Evolutionary conservation across 23 red algal species (phyloP).

Genomic region (Cyanidiococcus yangmingshanensis): DNA sequence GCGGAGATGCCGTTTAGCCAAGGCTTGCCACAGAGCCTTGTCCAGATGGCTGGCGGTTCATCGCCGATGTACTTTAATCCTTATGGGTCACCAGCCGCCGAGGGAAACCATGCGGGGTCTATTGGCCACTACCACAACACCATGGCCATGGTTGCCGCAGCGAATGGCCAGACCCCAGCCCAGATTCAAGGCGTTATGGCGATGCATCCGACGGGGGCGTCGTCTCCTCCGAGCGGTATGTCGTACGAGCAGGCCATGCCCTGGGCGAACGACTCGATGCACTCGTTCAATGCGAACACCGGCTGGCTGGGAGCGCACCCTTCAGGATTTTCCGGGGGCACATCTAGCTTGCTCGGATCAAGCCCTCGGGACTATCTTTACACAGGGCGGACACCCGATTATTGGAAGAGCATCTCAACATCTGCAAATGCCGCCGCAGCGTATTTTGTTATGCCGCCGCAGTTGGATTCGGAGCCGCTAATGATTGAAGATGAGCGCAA

Average conservation of each 20-base stretch:
- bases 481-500: background rate
- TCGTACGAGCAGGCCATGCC: slow-evolving; percentile 16
- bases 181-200: slow-evolving; percentile 9
- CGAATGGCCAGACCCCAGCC: slow-evolving; percentile 4
- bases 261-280: background rate
- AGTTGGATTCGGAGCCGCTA: background rate
- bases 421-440: background rate
- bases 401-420: background rate
- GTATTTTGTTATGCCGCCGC: slow-evolving; percentile 1
- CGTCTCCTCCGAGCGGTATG: slow-evolving; percentile 9
- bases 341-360: background rate
- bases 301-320: background rate
- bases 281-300: background rate
- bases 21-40: background rate
- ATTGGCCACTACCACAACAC: slow-evolving; percentile 16
- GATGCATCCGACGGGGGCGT: slow-evolving; percentile 17
- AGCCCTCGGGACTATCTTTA: background rate
- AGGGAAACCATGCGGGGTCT: background rate
- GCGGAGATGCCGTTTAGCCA: background rate
- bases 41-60: background rate
- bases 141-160: slow-evolving; percentile 1
- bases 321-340: background rate
- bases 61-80: slow-evolving; percentile 18
- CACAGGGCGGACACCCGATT: background rate
- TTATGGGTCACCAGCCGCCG: background rate